These are phyloP conservation scores for Ogataea glucozyma DNA, from an alignment of 805 yeast species.

Conservation along the genomic window DNA sequence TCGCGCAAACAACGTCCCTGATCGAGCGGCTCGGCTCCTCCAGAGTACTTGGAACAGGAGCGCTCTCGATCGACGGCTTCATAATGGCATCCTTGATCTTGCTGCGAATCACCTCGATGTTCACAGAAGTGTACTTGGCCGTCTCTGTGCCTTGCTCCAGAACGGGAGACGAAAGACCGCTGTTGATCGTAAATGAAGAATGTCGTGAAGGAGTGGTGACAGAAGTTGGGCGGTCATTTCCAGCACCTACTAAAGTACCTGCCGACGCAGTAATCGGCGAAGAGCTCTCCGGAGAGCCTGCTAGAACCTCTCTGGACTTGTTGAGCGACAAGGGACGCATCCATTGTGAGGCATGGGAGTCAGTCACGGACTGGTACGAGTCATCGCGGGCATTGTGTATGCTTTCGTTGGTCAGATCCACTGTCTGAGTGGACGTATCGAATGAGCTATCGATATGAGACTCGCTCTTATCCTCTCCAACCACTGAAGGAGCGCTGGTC, in stretches of 20 bases:
- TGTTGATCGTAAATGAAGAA: slow-evolving; percentile 5
- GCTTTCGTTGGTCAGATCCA: neutral
- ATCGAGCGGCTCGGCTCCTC: neutral
- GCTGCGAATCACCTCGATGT: slow-evolving; percentile 15
- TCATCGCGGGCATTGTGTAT: neutral
- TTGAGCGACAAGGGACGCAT: slow-evolving; percentile 27
- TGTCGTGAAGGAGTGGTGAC: slow-evolving; percentile 5
- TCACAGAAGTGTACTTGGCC: slow-evolving; percentile 21
- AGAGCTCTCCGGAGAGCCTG: slow-evolving; percentile 4
- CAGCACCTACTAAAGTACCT: neutral
- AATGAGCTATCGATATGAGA: neutral
- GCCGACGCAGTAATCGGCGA: slow-evolving; percentile 3
- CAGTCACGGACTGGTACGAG: slow-evolving; percentile 2
- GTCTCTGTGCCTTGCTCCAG: slow-evolving; percentile 18
- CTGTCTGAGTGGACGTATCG: neutral
- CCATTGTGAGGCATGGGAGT: slow-evolving; percentile 20
- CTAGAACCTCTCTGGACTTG: slow-evolving; percentile 12
- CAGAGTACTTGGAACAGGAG: slow-evolving; percentile 15
- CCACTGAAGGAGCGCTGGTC: neutral
- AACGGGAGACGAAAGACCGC: slow-evolving; percentile 17
- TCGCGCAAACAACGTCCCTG: slow-evolving; percentile 10
- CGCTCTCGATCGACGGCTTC: slow-evolving; percentile 17
- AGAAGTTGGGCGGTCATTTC: too few species aligned
- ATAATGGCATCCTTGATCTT: slow-evolving; percentile 15
- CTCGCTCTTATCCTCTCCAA: neutral